phyloP scores from a whole-genome alignment of 2,329 filamentous ascomycete species.

The Harringtonia lauricola region DNA sequence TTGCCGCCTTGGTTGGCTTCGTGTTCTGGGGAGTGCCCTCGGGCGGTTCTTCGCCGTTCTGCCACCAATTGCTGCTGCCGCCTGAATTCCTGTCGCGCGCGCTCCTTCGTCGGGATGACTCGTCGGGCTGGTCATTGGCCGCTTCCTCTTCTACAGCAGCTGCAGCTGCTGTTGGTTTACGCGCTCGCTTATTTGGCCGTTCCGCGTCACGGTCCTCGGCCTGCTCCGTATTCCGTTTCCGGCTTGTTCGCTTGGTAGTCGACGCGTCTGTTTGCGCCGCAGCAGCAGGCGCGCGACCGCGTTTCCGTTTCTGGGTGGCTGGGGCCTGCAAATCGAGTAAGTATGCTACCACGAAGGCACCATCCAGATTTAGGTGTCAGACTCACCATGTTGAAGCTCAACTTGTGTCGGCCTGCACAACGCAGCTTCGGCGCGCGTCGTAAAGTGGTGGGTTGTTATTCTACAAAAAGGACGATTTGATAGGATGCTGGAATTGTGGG shows the following conservation, averaged over 20 bases:
- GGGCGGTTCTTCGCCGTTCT: neutral
- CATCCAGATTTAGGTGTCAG: too few relatives aligned
- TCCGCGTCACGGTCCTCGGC: neutral
- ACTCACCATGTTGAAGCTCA: too few relatives aligned
- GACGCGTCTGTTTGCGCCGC: neutral
- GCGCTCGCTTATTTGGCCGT: neutral
- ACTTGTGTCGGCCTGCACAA: too few relatives aligned
- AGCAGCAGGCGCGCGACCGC: neutral
- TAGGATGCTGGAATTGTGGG: too few relatives aligned
- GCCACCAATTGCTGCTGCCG: constrained; percentile 5
- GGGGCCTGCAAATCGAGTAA: too few relatives aligned
- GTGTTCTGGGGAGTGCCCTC: neutral
- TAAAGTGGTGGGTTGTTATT: too few relatives aligned
- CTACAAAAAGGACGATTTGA: too few relatives aligned
- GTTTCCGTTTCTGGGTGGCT: neutral
- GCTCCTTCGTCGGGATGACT: constrained; percentile 5
- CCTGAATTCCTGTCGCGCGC: constrained; percentile 10
- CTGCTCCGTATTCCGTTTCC: too few relatives aligned
- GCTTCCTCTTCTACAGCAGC: too few relatives aligned
- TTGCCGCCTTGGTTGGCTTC: neutral
- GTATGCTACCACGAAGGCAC: too few relatives aligned
- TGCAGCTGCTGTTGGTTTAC: neutral
- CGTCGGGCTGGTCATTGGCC: too few relatives aligned
- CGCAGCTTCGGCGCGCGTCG: too few relatives aligned
- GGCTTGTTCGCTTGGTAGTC: neutral